These are phyloP conservation scores for Xanthoconium purpureum DNA, from an alignment of 768 basidiomycete genomes.

Conservation along the genomic window DNA sequence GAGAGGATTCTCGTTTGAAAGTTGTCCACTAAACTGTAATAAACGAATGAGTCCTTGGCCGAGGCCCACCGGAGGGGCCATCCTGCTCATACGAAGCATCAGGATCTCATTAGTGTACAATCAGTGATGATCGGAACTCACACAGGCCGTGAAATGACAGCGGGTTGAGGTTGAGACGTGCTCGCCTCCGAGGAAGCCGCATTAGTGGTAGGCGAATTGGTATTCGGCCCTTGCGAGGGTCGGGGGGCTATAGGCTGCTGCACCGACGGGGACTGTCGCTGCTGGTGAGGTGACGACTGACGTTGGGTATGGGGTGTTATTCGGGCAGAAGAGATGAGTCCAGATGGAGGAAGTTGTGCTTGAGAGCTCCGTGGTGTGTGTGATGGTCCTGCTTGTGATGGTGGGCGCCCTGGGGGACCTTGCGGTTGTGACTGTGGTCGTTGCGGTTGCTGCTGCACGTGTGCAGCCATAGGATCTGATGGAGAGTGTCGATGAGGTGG, in stretches of 20 bases:
- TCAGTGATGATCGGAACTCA: constrained; percentile 18
- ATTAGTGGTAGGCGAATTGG: constrained; percentile 24
- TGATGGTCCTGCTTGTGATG: constrained; percentile 47
- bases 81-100: constrained; percentile 23
- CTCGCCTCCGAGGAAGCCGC: constrained; percentile 27
- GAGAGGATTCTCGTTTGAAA: constrained; percentile 54
- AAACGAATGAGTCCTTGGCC: constrained; percentile 67
- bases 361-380: constrained; percentile 46
- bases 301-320: constrained; percentile 36
- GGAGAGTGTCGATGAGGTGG: constrained; percentile 46
- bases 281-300: constrained; percentile 33
- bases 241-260: constrained; percentile 39
- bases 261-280: constrained; percentile 33
- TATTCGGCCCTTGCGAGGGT: constrained; percentile 30
- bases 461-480: constrained; percentile 43
- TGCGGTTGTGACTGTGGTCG: constrained; percentile 64
- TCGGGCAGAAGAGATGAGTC: constrained; percentile 26
- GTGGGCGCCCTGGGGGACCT: constrained; percentile 44
- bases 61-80: constrained; percentile 40
- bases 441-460: constrained; percentile 39
- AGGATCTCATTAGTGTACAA: constrained; percentile 8
- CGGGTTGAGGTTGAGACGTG: constrained; percentile 33
- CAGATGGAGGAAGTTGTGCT: constrained; percentile 35
- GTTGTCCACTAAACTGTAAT: constrained; percentile 65
- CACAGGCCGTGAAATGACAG: constrained; percentile 29